A percentile compares a stretch with the other conserved stretches of the same genome.
Evolutionary conservation across 768 basidiomycete species (phyloP).

Genomic region (Leccinum boreale): DNA sequence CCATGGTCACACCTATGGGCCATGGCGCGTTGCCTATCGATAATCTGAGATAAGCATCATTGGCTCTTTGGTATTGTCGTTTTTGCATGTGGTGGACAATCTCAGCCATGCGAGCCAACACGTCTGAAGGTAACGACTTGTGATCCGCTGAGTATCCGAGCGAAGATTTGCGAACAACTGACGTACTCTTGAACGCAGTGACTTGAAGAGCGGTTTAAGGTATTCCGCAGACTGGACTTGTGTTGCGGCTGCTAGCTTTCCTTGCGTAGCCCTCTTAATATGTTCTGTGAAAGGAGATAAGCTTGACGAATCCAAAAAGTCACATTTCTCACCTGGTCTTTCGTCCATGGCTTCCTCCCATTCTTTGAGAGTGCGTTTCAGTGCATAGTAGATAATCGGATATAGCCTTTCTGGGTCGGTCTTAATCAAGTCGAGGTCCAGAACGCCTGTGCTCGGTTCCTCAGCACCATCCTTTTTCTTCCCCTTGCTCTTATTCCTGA

Average conservation of each 20-base stretch:
- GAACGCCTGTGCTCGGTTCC: conserved; percentile 47
- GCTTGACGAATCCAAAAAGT: background rate
- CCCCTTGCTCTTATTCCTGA: conserved; percentile 52
- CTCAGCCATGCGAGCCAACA: conserved; percentile 84
- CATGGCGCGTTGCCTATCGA: conserved; percentile 99
- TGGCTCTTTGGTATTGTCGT: conserved; percentile 92
- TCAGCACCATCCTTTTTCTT: conserved; percentile 63
- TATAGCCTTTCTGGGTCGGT: conserved; percentile 93
- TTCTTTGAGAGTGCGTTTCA: conserved; percentile 90
- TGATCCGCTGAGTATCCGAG: conserved; percentile 8
- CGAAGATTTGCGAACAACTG: background rate
- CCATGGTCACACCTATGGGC: conserved; percentile 99
- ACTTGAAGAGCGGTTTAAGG: conserved; percentile 93
- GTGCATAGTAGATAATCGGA: conserved; percentile 93
- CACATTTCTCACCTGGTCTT: conserved; percentile 64
- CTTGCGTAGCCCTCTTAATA: conserved; percentile 84
- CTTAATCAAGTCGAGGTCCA: conserved; percentile 83
- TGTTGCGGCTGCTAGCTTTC: conserved; percentile 91
- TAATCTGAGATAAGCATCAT: conserved; percentile 94
- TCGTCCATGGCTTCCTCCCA: conserved; percentile 97
- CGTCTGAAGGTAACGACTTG: conserved; percentile 77
- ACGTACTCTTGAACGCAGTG: conserved; percentile 80
- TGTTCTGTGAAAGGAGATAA: conserved; percentile 48
- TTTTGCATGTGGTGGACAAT: conserved; percentile 97
- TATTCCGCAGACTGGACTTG: conserved; percentile 96